These are phyloP conservation scores for Mallotus japonicus DNA, from an alignment of 441 rosid species.

Conservation along the genomic window DNA sequence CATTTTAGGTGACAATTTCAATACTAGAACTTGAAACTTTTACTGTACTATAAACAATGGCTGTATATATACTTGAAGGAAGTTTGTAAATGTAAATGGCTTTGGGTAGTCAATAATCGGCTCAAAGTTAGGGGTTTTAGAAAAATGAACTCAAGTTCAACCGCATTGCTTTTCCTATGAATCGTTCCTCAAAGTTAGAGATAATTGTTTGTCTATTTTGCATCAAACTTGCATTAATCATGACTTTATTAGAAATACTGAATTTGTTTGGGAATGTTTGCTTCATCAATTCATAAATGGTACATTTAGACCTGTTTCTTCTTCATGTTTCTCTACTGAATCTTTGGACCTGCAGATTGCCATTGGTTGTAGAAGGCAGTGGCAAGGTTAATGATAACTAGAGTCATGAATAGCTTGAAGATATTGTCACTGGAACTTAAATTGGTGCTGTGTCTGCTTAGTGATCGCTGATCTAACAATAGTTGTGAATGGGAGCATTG, in stretches of 20 bases:
- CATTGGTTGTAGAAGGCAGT: not conserved
- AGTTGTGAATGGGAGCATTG: not conserved
- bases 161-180: not conserved
- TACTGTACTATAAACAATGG: slow-evolving; percentile 1
- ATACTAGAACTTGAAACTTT: not conserved
- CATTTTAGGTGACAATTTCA: slow-evolving; percentile 40
- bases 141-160: not conserved
- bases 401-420: not conserved
- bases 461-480: not conserved
- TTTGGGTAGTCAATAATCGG: not conserved
- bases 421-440: not conserved
- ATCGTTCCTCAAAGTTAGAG: not conserved
- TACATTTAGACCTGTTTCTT: no score
- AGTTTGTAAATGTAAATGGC: slow-evolving; percentile 15
- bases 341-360: not conserved
- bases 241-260: not conserved
- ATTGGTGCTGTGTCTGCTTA: not conserved
- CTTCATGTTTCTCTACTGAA: not conserved
- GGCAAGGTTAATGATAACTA: not conserved
- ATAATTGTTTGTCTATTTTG: not conserved
- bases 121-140: not conserved
- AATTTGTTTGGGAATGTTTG: no score
- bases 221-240: not conserved
- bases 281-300: no score
- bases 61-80: slow-evolving; percentile 15